phyloP scores from a whole-genome alignment of 129 eudicot species.

The Escallonia herrerae region DNA sequence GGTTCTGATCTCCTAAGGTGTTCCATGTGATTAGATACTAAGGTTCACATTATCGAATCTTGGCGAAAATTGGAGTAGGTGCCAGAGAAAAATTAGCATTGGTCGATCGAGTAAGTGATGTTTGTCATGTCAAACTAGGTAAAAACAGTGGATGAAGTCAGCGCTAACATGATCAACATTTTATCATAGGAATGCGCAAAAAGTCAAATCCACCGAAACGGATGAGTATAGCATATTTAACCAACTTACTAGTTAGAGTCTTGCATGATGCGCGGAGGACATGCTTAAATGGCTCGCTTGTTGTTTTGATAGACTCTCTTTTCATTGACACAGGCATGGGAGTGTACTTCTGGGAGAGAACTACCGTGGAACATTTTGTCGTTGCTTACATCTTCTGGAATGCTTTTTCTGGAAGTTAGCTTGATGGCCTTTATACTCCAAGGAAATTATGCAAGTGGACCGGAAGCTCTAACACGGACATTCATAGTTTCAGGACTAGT shows the following conservation, averaged over 20 bases:
- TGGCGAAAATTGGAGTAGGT: too few species aligned
- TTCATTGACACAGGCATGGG: slow-evolving; percentile 33
- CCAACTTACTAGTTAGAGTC: not conserved
- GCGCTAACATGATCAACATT: too few species aligned
- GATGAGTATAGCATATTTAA: too few species aligned
- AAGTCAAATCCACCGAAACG: too few species aligned
- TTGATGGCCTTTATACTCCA: slow-evolving; percentile 51
- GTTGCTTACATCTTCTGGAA: slow-evolving; percentile 34
- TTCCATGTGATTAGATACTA: too few species aligned
- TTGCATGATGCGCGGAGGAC: not conserved
- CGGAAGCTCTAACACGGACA: slow-evolving; percentile 39
- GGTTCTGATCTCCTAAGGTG: too few species aligned
- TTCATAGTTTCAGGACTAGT: slow-evolving; percentile 33
- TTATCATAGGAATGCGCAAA: too few species aligned
- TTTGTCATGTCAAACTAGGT: too few species aligned
- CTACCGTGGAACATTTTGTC: slow-evolving; percentile 34
- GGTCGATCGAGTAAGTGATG: too few species aligned
- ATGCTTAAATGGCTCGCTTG: not conserved
- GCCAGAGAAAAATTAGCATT: too few species aligned
- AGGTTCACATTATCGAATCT: too few species aligned
- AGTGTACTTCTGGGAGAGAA: slow-evolving; percentile 33
- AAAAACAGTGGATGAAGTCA: too few species aligned
- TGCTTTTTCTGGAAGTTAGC: slow-evolving; percentile 52
- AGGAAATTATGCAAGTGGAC: slow-evolving; percentile 39
- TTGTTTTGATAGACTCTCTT: not conserved